These are phyloP conservation scores for Athelia psychrophila DNA, from an alignment of 1,284 basidiomycete species.

Conservation along the genomic window DNA sequence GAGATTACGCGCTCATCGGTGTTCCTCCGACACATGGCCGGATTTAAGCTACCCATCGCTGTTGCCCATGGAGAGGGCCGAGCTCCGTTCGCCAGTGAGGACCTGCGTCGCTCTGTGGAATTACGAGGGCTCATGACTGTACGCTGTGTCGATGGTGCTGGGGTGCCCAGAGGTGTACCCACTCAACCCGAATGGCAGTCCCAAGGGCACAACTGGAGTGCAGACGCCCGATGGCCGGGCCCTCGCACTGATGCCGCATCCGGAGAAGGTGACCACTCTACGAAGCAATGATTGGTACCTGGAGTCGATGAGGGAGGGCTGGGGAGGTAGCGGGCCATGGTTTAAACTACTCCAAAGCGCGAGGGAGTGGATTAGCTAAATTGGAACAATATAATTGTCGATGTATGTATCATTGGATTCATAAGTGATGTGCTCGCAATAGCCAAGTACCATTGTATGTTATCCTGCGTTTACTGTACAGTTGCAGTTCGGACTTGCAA, in stretches of 20 bases:
- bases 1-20: constrained; percentile 62
- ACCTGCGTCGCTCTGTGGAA: constrained; percentile 42
- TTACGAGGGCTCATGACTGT: constrained; percentile 58
- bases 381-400: too few relatives aligned
- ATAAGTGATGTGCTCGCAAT: too few relatives aligned
- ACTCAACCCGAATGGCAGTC: constrained; percentile 94
- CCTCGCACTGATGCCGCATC: constrained; percentile 95
- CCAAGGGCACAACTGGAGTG: constrained; percentile 85
- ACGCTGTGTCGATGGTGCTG: constrained; percentile 75
- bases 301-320: constrained; percentile 46
- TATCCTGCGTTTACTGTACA: too few relatives aligned
- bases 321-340: constrained; percentile 86
- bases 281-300: constrained; percentile 91
- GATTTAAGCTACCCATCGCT: constrained; percentile 86
- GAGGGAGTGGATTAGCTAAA: too few relatives aligned
- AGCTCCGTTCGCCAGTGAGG: constrained; percentile 58
- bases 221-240: constrained; percentile 86
- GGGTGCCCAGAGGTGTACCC: constrained; percentile 75
- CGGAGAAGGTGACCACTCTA: constrained; percentile 74
- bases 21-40: constrained; percentile 88
- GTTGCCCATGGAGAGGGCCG: constrained; percentile 98
- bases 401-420: too few relatives aligned
- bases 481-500: too few relatives aligned
- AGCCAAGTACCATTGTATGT: too few relatives aligned
- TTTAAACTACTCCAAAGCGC: constrained; percentile 95